These are phyloP conservation scores for Phialemonium atrogriseum DNA, from an alignment of 2,329 filamentous ascomycete genomes.

Conservation along the genomic window DNA sequence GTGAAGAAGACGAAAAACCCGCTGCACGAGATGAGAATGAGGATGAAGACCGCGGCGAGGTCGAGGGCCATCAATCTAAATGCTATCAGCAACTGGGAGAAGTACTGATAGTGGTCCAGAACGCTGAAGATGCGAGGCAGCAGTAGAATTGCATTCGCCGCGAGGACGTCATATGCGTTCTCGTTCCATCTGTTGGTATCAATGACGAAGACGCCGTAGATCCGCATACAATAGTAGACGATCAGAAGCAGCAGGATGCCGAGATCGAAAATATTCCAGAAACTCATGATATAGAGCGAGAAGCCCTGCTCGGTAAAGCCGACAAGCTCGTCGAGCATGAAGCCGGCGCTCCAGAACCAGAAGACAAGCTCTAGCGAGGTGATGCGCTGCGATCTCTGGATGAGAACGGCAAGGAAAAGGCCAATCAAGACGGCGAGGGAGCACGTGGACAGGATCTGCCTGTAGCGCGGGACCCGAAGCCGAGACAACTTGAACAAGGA, in stretches of 20 bases:
- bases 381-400: conserved; percentile 68
- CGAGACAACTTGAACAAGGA: conserved; percentile 88
- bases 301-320: conserved; percentile 97
- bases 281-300: conserved; percentile 92
- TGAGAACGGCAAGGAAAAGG: conserved; percentile 76
- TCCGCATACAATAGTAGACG: conserved; percentile 80
- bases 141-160: conserved; percentile 80
- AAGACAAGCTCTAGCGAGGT: conserved; percentile 81
- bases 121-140: conserved; percentile 89
- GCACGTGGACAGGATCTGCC: conserved; percentile 80
- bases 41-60: conserved; percentile 71
- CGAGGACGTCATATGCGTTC: conserved; percentile 89
- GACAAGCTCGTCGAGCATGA: conserved; percentile 93
- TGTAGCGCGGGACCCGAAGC: conserved; percentile 82
- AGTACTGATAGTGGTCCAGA: conserved; percentile 91
- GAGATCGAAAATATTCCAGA: conserved; percentile 94
- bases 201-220: conserved; percentile 79
- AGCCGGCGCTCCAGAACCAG: conserved; percentile 96
- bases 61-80: conserved; percentile 93
- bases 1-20: conserved; percentile 96
- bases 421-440: conserved; percentile 80
- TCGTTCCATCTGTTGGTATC: conserved; percentile 68
- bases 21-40: conserved; percentile 82
- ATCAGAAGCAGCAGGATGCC: conserved; percentile 81
- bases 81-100: conserved; percentile 87